Evolutionary conservation across 2,329 filamentous ascomycete genomes (phyloP), one percentile per base, ranked within the genome.

Genomic region (Sporothrix humicola): DNA sequence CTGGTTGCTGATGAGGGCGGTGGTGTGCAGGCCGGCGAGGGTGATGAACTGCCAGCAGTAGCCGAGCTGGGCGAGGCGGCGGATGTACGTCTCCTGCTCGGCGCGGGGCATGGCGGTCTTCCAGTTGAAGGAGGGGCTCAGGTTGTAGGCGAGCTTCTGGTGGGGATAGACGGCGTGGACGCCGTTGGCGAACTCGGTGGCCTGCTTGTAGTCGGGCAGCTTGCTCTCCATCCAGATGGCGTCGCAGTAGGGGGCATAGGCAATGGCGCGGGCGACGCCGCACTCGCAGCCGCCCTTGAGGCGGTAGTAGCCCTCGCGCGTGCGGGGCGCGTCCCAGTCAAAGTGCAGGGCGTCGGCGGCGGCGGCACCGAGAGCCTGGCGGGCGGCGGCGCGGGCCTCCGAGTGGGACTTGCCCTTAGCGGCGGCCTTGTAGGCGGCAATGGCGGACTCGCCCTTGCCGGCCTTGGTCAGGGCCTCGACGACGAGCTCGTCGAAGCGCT

Each of bases 1-100:
- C 76, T 91, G 90, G 84, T 98, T 90, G 79, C 91, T 92, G 84
- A 97, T 97, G 71, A 99, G 89, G 52, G 95, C 96, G 3, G 94
- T 98, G 76, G 94, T 97, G 87, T 99, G 96, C 81, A 99, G 88
- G 78, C 96, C 96, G 5, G 95, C 96, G 65, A 99, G 90, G n/a
- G 96, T 99, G 86, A 99, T 99, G 87, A 99, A 99, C 84, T 99
- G 96, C 96, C 96, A 99, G 89, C 94, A 97, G 89, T 99, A 99
- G 76, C 96, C 96, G 68, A 99, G 89, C 76, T 85, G 80, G 75
- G 91, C 94, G 56, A 99, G 92, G 58, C 96, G 93, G 76, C 91
- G 87, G 85, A 99, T 99, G 86, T 98, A 99, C 23, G 96, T 99
- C 85, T 97, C 94, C 85, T 99, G 96, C 82, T 98, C 95, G 71